phyloP scores from a whole-genome alignment of 495 filamentous ascomycete genomes.

The Astrothelium subdiscretum region DNA sequence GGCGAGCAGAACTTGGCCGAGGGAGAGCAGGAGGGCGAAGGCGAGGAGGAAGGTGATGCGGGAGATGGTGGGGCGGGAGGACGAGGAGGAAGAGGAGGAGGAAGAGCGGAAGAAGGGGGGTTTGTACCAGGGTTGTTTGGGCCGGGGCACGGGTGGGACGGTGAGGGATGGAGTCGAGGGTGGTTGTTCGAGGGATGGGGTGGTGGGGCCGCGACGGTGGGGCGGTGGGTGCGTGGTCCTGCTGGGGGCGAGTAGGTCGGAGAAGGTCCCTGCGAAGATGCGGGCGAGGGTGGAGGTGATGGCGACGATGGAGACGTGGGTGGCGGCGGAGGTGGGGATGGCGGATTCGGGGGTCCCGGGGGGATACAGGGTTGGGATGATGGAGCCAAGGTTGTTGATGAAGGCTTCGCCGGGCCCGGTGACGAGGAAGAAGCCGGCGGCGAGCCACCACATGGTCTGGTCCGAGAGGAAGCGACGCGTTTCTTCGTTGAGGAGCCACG shows the following conservation, averaged over 20 bases:
- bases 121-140: slow-evolving; percentile 13
- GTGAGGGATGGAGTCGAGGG: slow-evolving; percentile 19
- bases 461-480: slow-evolving; percentile 74
- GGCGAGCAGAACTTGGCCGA: slow-evolving; percentile 65
- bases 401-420: slow-evolving; percentile 92
- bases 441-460: slow-evolving; percentile 89
- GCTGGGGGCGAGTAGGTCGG: slow-evolving; percentile 81
- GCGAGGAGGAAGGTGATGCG: slow-evolving; percentile 68
- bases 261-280: slow-evolving; percentile 71
- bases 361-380: slow-evolving; percentile 75
- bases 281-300: slow-evolving; percentile 83
- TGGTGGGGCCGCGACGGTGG: slow-evolving; percentile 15
- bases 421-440: slow-evolving; percentile 83
- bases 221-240: slow-evolving; percentile 11
- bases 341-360: slow-evolving; percentile 30
- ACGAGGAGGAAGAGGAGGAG: slow-evolving; percentile 10
- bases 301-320: slow-evolving; percentile 84
- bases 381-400: slow-evolving; percentile 91
- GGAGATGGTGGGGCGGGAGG: slow-evolving; percentile 48
- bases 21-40: slow-evolving; percentile 61
- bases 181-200: slow-evolving; percentile 27
- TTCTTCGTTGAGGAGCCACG: slow-evolving; percentile 76
- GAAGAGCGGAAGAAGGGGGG: slow-evolving; percentile 28
- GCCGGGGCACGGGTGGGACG: not conserved
- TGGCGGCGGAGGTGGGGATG: slow-evolving; percentile 51